phyloP scores from a whole-genome alignment of 2,329 filamentous ascomycete species.

The Dothistroma septosporum region DNA sequence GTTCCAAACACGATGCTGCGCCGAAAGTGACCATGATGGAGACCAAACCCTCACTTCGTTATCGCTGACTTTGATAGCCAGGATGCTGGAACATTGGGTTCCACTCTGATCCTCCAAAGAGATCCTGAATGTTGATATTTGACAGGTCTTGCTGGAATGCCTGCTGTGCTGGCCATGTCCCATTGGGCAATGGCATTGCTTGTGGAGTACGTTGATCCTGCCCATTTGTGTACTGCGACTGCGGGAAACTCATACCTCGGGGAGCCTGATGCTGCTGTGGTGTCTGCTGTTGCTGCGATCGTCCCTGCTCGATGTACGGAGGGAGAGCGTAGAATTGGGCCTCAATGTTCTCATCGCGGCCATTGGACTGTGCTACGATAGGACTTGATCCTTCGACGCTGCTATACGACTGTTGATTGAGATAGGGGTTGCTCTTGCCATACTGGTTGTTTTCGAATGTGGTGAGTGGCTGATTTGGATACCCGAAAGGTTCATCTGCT shows the following conservation, averaged over 20 bases:
- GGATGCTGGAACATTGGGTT: constrained; percentile 29
- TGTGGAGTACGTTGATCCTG: constrained; percentile 15
- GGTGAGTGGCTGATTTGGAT: constrained; percentile 71
- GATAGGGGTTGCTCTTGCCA: constrained; percentile 23
- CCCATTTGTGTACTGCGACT: constrained; percentile 21
- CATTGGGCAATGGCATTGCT: constrained; percentile 17
- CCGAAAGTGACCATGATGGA: neutral
- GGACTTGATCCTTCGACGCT: constrained; percentile 13
- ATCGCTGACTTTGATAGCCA: constrained; percentile 18
- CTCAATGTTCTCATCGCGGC: constrained; percentile 58
- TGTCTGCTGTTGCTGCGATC: constrained; percentile 23
- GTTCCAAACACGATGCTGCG: neutral
- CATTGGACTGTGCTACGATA: constrained; percentile 14
- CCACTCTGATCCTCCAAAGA: constrained; percentile 38
- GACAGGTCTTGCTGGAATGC: constrained; percentile 26
- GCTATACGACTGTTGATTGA: constrained; percentile 14
- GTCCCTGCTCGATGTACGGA: constrained; percentile 61
- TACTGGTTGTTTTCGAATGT: constrained; percentile 46
- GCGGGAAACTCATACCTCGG: constrained; percentile 16
- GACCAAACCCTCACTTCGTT: neutral
- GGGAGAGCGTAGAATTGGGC: constrained; percentile 69
- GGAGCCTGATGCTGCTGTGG: constrained; percentile 21
- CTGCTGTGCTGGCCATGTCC: constrained; percentile 18
- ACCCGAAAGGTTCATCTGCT: constrained; percentile 67
- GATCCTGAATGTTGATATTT: constrained; percentile 36